Evolutionary conservation across 164 flowering plant species (phyloP), one percentile per base, ranked within the genome.

Genomic region (Santalum album): DNA sequence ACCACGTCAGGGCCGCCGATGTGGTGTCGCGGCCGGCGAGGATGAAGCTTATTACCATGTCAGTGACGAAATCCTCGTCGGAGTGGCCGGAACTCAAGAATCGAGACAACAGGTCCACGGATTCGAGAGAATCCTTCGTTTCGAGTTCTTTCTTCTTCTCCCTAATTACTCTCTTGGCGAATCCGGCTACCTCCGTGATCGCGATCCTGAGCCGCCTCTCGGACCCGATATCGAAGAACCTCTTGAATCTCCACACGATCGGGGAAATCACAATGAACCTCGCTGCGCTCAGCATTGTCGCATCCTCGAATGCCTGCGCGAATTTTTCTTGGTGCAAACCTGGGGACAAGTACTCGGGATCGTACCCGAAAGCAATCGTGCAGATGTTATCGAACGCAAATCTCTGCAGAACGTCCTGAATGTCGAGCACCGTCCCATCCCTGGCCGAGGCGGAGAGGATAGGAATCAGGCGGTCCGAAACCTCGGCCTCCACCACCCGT

Each of bases 1-100:
- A 74, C 79, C 81, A 76, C 17, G 79, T 68, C 29, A 79, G 51
- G 1, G 76, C 77, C 1, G 78, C 70, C 0, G 83, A 78, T 0
- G 80, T 73, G 0, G 83, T 69, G 69, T 79, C 84, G 0, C 73
- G 60, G 5, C 81, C 84, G 1, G 84, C 81, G 7, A 73, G 39
- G 0, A 71, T 69, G 55, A 77, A 79, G 60, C 72, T 75, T 36
- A 72, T 69, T 15, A 76, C 69, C 1, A 75, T 64, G 23, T 75
- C 73, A 0, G 42, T 48, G 17, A 63, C 62, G 4, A 65, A 52
- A 1, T 42, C 27, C 27, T 69, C 62, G 38, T 62, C 65, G 24
- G 21, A 6, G 3, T 55, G 49, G 12, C 60, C 65, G 1, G 55
- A 34, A 17, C 18, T 55, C 36, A 55, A 40, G 19, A 55, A 49